Evolutionary conservation across 2,329 filamentous ascomycete genomes (phyloP).

Genomic region (Thermothelomyces thermophilus): DNA sequence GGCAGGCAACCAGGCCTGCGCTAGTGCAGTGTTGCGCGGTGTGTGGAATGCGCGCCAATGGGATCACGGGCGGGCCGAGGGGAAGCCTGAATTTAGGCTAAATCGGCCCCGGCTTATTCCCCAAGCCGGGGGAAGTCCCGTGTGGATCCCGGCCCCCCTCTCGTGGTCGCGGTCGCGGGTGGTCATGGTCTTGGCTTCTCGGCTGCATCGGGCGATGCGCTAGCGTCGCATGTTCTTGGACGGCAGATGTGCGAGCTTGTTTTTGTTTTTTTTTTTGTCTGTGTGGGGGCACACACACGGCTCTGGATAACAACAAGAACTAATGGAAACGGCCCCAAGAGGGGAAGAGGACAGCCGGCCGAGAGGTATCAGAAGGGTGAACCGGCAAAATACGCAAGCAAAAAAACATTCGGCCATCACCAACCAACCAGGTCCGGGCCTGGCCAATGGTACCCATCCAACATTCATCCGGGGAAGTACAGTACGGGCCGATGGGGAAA

Average conservation of each 20-base stretch:
- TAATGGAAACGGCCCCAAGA: no score
- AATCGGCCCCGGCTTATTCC: neutral
- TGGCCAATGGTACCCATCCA: conserved; percentile 8
- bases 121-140: no score
- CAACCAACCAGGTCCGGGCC: conserved; percentile 5
- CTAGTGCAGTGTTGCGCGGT: no score
- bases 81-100: conserved; percentile 7
- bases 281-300: no score
- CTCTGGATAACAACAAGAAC: no score
- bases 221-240: neutral
- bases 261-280: no score
- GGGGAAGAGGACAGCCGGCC: no score
- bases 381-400: conserved; percentile 2
- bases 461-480: conserved; percentile 21
- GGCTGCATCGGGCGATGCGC: no score
- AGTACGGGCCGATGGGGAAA: neutral
- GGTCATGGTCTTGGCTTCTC: no score
- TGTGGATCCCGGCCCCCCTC: no score
- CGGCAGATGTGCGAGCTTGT: neutral
- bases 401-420: neutral
- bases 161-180: no score
- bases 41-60: neutral
- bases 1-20: no score
- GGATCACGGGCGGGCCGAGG: conserved; percentile 1
- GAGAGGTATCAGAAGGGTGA: neutral